phyloP scores from a whole-genome alignment of 306 rosid genomes.

The Pyrus pyrifolia region DNA sequence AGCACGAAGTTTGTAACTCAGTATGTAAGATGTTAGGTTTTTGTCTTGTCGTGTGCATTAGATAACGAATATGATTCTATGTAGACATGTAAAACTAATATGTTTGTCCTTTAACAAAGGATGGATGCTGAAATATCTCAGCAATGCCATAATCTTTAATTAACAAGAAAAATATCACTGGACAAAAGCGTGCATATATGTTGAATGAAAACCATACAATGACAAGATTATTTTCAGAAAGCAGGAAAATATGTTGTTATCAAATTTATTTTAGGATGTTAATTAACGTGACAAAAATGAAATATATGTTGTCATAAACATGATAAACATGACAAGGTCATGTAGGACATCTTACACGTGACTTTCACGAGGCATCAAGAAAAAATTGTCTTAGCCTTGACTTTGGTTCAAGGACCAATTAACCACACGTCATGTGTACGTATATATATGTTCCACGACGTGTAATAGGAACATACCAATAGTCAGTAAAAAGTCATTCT shows the following conservation, averaged over 20 bases:
- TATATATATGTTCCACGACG: neutral
- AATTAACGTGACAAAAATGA: neutral
- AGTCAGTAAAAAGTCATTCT: neutral
- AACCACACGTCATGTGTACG: neutral
- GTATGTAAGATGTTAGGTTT: neutral
- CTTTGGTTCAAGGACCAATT: neutral
- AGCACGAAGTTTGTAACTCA: too few species aligned
- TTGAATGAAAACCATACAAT: neutral
- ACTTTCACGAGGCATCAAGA: slow-evolving; percentile 1
- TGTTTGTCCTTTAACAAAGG: neutral
- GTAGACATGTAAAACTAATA: too few species aligned
- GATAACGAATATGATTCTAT: neutral
- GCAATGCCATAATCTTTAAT: neutral
- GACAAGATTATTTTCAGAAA: neutral
- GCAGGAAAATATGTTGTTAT: neutral
- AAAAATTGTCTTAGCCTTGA: slow-evolving; percentile 11
- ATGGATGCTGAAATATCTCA: neutral
- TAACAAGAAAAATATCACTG: neutral
- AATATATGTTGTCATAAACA: neutral
- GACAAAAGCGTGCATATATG: neutral
- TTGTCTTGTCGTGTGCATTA: neutral
- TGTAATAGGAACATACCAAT: neutral
- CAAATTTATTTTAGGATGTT: neutral
- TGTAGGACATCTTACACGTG: slow-evolving; percentile 31
- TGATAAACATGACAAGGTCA: slow-evolving; percentile 2